Evolutionary conservation across 129 eudicot species (phyloP).

Genomic region (Oenanthe sinensis): DNA sequence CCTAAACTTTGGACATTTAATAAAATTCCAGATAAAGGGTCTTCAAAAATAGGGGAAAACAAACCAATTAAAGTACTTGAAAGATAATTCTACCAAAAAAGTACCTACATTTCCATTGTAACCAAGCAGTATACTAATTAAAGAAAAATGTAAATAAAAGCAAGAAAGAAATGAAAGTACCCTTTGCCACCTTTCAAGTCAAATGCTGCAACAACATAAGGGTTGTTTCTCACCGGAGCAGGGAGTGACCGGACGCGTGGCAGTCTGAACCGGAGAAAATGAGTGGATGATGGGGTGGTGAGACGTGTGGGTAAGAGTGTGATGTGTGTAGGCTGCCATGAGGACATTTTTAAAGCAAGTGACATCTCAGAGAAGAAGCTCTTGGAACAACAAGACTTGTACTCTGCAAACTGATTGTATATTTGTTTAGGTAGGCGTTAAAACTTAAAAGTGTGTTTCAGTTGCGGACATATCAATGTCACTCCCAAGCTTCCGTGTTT

Average conservation of each 20-base stretch:
- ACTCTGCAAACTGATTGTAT: no score
- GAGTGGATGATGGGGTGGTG: neutral
- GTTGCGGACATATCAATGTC: no score
- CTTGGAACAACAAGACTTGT: no score
- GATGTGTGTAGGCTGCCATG: neutral
- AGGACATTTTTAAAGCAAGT: constrained; percentile 12
- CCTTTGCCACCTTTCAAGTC: constrained; percentile 55
- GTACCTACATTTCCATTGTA: neutral
- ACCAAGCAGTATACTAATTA: neutral
- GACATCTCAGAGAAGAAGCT: constrained; percentile 8
- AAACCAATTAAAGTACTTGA: neutral
- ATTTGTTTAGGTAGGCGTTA: no score
- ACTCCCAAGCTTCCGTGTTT: no score
- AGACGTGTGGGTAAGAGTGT: neutral
- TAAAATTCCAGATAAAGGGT: neutral
- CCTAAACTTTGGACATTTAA: neutral
- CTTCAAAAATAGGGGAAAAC: neutral
- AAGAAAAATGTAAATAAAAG: neutral
- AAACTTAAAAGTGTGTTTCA: no score
- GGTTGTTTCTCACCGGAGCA: constrained; percentile 26
- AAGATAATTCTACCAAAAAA: neutral
- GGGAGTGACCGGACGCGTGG: constrained; percentile 13
- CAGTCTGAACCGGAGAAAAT: neutral
- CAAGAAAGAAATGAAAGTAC: constrained; percentile 24
- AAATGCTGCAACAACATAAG: constrained; percentile 25